A percentile compares a stretch with the other conserved stretches of the same genome.
phyloP scores from a whole-genome alignment of 192 early-diverging fungal genomes.

The Mortierella claussenii region DNA sequence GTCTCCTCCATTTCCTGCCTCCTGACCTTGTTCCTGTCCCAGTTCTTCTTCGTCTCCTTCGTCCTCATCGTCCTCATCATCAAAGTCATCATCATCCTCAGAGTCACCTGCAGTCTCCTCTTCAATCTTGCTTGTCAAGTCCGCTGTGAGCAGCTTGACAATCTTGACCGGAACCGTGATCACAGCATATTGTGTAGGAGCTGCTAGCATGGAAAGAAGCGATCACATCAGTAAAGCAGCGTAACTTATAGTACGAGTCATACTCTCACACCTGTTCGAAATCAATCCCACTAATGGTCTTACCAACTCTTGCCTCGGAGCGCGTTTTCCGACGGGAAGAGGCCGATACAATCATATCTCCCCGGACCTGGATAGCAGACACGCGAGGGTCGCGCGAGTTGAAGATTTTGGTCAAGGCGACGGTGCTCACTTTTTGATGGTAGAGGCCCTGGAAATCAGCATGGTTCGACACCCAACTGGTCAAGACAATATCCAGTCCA shows the following conservation, averaged over 20 bases:
- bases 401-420: constrained; percentile 80
- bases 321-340: constrained; percentile 26
- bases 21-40: background rate
- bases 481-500: constrained; percentile 82
- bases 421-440: constrained; percentile 80
- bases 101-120: constrained; percentile 50
- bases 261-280: too few species aligned
- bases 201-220: constrained; percentile 44
- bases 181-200: constrained; percentile 78
- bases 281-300: too few species aligned
- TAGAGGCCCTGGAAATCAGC: constrained; percentile 85
- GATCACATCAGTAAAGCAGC: too few species aligned
- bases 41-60: constrained; percentile 47
- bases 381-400: constrained; percentile 72
- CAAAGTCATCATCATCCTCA: constrained; percentile 56
- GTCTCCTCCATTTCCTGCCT: background rate
- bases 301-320: constrained; percentile 28
- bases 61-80: constrained; percentile 63
- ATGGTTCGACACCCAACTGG: constrained; percentile 82
- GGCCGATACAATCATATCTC: constrained; percentile 72
- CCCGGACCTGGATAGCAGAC: constrained; percentile 72
- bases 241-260: too few species aligned
- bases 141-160: constrained; percentile 81
- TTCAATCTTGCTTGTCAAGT: constrained; percentile 75
- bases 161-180: constrained; percentile 87